Base-by-base conservation (phyloP, 768 basidiomycete species). In the Daedalea quercina region DNA sequence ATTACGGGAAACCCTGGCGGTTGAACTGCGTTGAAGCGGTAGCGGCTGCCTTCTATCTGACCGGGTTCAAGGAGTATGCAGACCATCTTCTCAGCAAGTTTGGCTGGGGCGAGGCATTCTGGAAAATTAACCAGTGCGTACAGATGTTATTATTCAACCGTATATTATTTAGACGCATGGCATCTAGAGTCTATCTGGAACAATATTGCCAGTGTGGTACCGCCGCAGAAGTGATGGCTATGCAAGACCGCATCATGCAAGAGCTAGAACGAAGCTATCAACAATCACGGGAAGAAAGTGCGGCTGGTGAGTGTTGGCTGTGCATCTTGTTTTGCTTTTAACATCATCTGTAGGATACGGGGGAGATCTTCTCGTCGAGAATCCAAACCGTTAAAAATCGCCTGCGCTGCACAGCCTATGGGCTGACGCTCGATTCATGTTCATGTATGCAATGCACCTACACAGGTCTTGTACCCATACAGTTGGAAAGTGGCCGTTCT, bases 1-100 rank as follows among this genome's bases (percentile, higher is more conserved):
- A 99, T 69, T 99, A 98, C 60, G 96, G 96, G 9, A 94, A 92
- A 67, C 96, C 96, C 0, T 97, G 94, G 93, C 76, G 87, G 46
- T 74, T 99, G 37, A 97, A 95, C 62, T 97, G 95, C 57, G 94
- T 90, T 25, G 94, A 95, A 68, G 90, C 91, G 0, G 77, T 97
- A 3, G 94, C 96, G 0, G 96, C 95, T 0, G 88, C 93, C 0
- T 94, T 99, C 60, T 96, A 91, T 67, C 87, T 98, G 60, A 88
- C 90, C 0, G 92, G 94, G 0, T 91, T 93, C 56, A 78, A 88
- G 58, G 64, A 76, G 0, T 86, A 92, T 63, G 94, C 91, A 0
- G 87, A 94, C 48, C 75, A 76, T 23, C 66, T 99, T 20, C 68
- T 98, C 28, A 76, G 75, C 50, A 83, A 81, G 8, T 99, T 98